Evolutionary conservation across 768 basidiomycete species (phyloP).

Genomic region (Tylopilus intermedius): DNA sequence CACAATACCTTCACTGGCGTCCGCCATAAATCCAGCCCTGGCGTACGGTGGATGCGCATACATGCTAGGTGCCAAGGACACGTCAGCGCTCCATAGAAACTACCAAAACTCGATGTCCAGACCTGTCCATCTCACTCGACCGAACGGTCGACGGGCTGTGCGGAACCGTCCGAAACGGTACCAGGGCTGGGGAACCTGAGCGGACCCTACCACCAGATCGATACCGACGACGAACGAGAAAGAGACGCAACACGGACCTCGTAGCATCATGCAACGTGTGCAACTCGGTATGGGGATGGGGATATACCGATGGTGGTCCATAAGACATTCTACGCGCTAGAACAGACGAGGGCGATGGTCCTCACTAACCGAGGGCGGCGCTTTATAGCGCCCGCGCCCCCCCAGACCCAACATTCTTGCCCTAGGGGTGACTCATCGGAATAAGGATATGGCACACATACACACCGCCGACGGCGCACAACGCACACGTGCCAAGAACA

Average conservation of each 20-base stretch:
- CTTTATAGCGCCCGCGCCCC: slow-evolving; percentile 10
- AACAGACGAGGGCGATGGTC: background rate
- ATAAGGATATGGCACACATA: background rate
- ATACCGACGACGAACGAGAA: background rate
- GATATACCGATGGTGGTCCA: background rate
- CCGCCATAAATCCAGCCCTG: background rate
- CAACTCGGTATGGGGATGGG: background rate
- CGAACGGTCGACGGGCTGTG: background rate
- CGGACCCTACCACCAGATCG: slow-evolving; percentile 10
- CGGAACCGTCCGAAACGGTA: slow-evolving; percentile 1
- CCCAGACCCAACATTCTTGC: background rate
- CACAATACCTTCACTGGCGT: background rate
- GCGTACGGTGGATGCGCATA: background rate
- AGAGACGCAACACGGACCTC: slow-evolving; percentile 5
- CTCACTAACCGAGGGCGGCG: background rate
- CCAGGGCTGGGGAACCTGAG: background rate
- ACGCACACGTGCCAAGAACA: slow-evolving; percentile 5
- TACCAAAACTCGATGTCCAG: background rate
- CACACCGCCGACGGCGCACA: slow-evolving; percentile 8
- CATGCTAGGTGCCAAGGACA: background rate
- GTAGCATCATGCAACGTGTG: background rate
- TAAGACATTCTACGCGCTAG: slow-evolving; percentile 3
- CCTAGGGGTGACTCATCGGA: background rate
- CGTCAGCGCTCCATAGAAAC: background rate
- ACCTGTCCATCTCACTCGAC: slow-evolving; percentile 4